Evolutionary conservation across 108 stramenopile genomes (phyloP).

Genomic region (Bacterosira constricta): DNA sequence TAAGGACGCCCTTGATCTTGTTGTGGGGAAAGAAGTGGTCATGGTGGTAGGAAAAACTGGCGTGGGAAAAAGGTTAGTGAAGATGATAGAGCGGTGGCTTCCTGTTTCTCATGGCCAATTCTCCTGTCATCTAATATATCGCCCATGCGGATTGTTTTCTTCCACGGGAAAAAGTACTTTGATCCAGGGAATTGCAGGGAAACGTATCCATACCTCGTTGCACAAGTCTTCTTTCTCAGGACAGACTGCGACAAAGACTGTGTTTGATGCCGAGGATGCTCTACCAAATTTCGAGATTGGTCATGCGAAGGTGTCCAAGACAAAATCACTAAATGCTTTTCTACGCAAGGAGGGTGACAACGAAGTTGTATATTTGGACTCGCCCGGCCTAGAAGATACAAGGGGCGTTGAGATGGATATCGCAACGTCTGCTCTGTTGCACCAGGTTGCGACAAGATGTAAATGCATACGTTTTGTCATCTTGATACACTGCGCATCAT

Average conservation of each 20-base stretch:
- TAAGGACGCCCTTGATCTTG: slow-evolving; percentile 34
- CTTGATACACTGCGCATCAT: slow-evolving; percentile 59
- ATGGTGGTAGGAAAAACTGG: slow-evolving; percentile 52
- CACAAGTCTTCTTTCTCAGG: slow-evolving; percentile 40
- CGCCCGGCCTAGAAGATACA: slow-evolving; percentile 68
- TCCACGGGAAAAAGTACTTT: slow-evolving; percentile 46
- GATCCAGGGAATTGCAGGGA: slow-evolving; percentile 68
- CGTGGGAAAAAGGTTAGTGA: no score
- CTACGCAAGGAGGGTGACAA: slow-evolving; percentile 5
- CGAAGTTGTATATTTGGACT: slow-evolving; percentile 55
- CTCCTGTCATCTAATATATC: no score
- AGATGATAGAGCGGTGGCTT: neutral
- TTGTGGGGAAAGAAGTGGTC: slow-evolving; percentile 52
- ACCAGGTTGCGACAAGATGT: slow-evolving; percentile 57
- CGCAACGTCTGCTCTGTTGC: slow-evolving; percentile 58
- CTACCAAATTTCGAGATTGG: slow-evolving; percentile 60
- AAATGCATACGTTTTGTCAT: slow-evolving; percentile 55
- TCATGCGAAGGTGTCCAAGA: slow-evolving; percentile 59
- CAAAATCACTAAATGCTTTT: slow-evolving; percentile 47
- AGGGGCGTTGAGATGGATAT: slow-evolving; percentile 62
- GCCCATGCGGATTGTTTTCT: neutral
- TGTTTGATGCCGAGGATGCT: slow-evolving; percentile 54
- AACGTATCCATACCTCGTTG: slow-evolving; percentile 21
- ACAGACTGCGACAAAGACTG: slow-evolving; percentile 33
- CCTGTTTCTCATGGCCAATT: neutral